Conservation (phyloP, 2,329 filamentous ascomycete species). For the Trichoderma hamatum region DNA sequence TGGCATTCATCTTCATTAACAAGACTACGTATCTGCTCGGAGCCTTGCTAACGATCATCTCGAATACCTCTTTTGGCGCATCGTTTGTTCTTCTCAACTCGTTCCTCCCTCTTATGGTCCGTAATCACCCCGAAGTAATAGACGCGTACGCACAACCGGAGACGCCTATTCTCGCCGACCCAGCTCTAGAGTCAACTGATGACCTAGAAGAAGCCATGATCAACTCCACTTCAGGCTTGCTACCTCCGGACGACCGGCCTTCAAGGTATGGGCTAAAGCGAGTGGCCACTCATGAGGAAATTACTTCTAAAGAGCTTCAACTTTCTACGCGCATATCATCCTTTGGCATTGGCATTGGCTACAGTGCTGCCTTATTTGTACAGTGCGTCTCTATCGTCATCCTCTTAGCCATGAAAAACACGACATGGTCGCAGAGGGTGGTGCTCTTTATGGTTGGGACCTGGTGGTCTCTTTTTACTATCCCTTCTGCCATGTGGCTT, state of each 20-base stretch:
- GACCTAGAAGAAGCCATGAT: slow-evolving; percentile 36
- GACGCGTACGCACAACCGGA: slow-evolving; percentile 33
- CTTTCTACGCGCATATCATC: slow-evolving; percentile 91
- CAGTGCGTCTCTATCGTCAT: slow-evolving; percentile 81
- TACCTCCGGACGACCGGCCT: slow-evolving; percentile 39
- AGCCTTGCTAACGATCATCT: slow-evolving; percentile 81
- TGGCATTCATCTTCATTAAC: slow-evolving; percentile 81
- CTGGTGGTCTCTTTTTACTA: slow-evolving; percentile 93
- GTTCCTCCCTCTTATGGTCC: slow-evolving; percentile 86
- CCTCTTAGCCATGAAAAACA: slow-evolving; percentile 71
- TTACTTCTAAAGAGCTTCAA: slow-evolving; percentile 69
- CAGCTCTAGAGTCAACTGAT: slow-evolving; percentile 39
- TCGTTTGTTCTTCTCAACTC: slow-evolving; percentile 96
- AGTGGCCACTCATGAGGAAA: slow-evolving; percentile 49
- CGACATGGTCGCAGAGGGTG: slow-evolving; percentile 82
- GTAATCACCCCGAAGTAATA: slow-evolving; percentile 69
- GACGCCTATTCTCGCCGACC: slow-evolving; percentile 39
- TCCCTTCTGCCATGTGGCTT: slow-evolving; percentile 86
- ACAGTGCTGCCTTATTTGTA: slow-evolving; percentile 81
- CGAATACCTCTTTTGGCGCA: slow-evolving; percentile 92
- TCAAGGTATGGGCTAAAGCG: slow-evolving; percentile 41
- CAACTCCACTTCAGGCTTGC: slow-evolving; percentile 53
- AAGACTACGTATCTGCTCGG: slow-evolving; percentile 79
- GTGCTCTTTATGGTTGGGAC: slow-evolving; percentile 83
- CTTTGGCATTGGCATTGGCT: slow-evolving; percentile 91